phyloP scores from a whole-genome alignment of 1,284 basidiomycete species.

The Gymnopus androsaceus region DNA sequence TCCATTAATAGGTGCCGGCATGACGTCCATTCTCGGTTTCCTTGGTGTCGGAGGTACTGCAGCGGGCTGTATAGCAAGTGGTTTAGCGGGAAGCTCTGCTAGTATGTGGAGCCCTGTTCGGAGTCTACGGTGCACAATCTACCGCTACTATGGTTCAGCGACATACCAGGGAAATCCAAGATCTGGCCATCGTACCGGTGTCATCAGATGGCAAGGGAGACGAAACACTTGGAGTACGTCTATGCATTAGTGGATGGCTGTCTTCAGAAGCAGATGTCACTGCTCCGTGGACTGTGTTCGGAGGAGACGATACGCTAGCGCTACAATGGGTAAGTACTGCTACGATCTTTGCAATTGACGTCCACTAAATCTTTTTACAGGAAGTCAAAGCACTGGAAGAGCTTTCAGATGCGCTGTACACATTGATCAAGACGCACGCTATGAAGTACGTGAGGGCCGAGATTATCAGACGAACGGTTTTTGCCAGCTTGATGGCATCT shows the following conservation, averaged over 20 bases:
- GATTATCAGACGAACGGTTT: slow-evolving; percentile 52
- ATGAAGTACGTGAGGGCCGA: slow-evolving; percentile 52
- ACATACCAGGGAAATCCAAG: slow-evolving; percentile 55
- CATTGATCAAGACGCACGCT: slow-evolving; percentile 48
- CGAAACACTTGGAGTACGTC: slow-evolving; percentile 52
- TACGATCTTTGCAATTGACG: not conserved
- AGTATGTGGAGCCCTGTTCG: slow-evolving; percentile 61
- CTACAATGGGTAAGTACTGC: slow-evolving; percentile 52
- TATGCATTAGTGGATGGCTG: slow-evolving; percentile 63
- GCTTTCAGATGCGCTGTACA: slow-evolving; percentile 49
- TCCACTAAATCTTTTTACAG: slow-evolving; percentile 29
- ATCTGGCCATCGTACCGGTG: slow-evolving; percentile 54
- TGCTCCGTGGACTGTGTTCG: slow-evolving; percentile 56
- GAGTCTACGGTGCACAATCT: slow-evolving; percentile 54
- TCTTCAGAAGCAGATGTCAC: slow-evolving; percentile 45
- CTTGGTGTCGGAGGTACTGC: slow-evolving; percentile 58
- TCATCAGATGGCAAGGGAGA: slow-evolving; percentile 26
- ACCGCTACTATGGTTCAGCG: slow-evolving; percentile 51
- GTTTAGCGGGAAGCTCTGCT: slow-evolving; percentile 56
- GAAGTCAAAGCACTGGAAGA: slow-evolving; percentile 56
- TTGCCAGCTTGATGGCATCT: slow-evolving; percentile 50
- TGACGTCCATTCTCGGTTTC: slow-evolving; percentile 49
- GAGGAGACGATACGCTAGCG: slow-evolving; percentile 55
- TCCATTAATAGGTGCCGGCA: slow-evolving; percentile 57
- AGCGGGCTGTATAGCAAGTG: slow-evolving; percentile 52